A percentile compares a stretch with the other conserved stretches of the same genome.
These are phyloP conservation scores for Xylaria cubensis DNA, from an alignment of 495 filamentous ascomycete species.

Conservation along the genomic window DNA sequence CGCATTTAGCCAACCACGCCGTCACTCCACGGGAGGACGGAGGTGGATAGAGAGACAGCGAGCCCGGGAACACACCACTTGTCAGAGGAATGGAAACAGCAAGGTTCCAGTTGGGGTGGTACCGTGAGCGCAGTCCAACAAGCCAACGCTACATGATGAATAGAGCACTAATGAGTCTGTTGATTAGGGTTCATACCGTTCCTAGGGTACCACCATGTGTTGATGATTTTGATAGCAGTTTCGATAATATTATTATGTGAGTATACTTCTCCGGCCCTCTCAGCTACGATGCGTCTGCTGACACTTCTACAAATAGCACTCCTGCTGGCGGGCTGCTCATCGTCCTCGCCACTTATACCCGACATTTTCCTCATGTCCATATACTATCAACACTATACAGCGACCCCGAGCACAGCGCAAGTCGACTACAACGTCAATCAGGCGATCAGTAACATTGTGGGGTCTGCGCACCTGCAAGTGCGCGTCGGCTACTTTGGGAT, in stretches of 20 bases:
- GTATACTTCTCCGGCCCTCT: constrained; percentile 42
- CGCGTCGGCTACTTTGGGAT: constrained; percentile 70
- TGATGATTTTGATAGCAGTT: constrained; percentile 96
- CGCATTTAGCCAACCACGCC: constrained; percentile 36
- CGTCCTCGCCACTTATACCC: constrained; percentile 75
- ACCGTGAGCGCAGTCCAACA: constrained; percentile 44
- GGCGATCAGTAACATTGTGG: constrained; percentile 77
- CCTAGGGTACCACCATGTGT: constrained; percentile 96
- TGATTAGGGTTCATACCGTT: constrained; percentile 83
- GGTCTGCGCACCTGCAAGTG: constrained; percentile 68
- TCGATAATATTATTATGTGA: constrained; percentile 94
- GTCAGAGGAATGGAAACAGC: constrained; percentile 36
- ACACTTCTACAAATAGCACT: constrained; percentile 60
- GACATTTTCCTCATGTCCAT: constrained; percentile 81
- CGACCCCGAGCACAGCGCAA: constrained; percentile 74
- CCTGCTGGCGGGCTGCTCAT: constrained; percentile 80
- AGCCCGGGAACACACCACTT: background rate
- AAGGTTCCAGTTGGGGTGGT: constrained; percentile 54
- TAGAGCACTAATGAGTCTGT: constrained; percentile 34
- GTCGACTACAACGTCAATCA: constrained; percentile 81
- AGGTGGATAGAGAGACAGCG: constrained; percentile 40
- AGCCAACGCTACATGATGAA: constrained; percentile 6
- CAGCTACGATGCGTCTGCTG: background rate
- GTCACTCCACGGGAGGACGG: constrained; percentile 51
- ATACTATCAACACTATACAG: constrained; percentile 72